Base-by-base conservation (phyloP, 2,329 filamentous ascomycete species). In the Ophiostoma sp. region DNA sequence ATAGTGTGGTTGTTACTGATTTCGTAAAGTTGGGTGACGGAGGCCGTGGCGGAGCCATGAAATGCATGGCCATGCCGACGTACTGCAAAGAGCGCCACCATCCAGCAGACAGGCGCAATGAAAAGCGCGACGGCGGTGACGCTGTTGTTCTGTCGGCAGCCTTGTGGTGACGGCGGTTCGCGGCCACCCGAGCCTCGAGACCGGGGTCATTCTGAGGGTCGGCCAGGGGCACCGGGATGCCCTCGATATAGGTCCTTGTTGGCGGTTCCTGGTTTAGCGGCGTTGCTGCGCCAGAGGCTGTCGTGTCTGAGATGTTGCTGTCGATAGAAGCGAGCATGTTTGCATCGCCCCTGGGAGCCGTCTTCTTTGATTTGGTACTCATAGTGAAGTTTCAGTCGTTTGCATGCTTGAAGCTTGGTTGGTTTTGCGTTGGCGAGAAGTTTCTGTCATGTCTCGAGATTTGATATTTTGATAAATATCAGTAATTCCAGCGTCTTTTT, bases 41-140 rank as follows among this genome's bases (percentile, higher is more conserved):
- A 6, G 89, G 87, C 67, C 84, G 82, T 7, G 89, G 88, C 60
- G 83, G 79, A 0, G 88, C 85, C 71, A 89, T 79, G 69, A 83
- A 85, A 76, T 92, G 89, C 54, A 92, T 80, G 72, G 85, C 81
- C 88, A 91, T 91, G 76, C 89, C 89, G 70, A 91, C 83, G 71
- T 82, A 83, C 85, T 91, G 90, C 60, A 91, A 81, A 70, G 85
- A 83, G 68, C 90, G 84, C 88, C 89, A 91, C 77, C 89, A 84
- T 36, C 83, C 79, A 66, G 90, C 89, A 77, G 90, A 85, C 68
- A 89, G 74, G 70, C 85, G 84, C 13, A 92, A 83, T 75, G 87
- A 83, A 82, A 85, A 86, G 79, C 89, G 83, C 4, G 83, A 80
- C 7, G 78, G 77, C 35, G 62, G 62, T 20, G 62, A 39, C 6